Evolutionary conservation across 768 basidiomycete genomes (phyloP).

Genomic region (Mycena olivaceomarginata): DNA sequence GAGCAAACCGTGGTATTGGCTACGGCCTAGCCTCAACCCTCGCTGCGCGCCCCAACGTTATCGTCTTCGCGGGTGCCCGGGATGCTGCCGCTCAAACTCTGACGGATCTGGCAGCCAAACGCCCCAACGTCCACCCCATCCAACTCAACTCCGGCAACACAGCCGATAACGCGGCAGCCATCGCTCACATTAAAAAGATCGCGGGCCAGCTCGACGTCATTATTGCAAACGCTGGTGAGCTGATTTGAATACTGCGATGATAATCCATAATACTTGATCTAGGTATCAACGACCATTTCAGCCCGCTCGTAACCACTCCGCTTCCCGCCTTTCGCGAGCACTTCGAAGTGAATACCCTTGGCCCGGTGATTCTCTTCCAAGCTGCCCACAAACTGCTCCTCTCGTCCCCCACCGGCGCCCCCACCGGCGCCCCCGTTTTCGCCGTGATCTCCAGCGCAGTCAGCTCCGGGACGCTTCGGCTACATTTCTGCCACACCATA

Average conservation of each 20-base stretch:
- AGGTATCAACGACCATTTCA: neutral
- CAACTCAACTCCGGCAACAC: neutral
- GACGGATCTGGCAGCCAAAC: neutral
- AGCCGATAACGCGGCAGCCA: neutral
- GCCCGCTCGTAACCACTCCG: neutral
- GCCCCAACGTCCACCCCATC: neutral
- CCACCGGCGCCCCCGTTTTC: slow-evolving; percentile 11
- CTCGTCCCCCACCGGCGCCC: slow-evolving; percentile 9
- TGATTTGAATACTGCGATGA: neutral
- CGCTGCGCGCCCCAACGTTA: neutral
- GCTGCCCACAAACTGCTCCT: neutral
- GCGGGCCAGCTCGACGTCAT: neutral
- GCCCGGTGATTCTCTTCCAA: neutral
- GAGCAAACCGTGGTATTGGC: neutral
- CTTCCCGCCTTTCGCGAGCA: neutral
- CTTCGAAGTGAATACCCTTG: neutral
- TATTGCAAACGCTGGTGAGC: neutral
- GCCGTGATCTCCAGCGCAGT: neutral
- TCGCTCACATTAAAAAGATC: neutral
- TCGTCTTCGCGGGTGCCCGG: neutral
- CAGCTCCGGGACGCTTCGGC: neutral
- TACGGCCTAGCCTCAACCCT: neutral
- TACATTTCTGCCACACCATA: neutral
- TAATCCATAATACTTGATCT: neutral
- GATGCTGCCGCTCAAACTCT: neutral